Evolutionary conservation across 2,329 filamentous ascomycete species (phyloP), one percentile per base, ranked within the genome.

Genomic region (Ophiocordyceps camponoti-saundersi): DNA sequence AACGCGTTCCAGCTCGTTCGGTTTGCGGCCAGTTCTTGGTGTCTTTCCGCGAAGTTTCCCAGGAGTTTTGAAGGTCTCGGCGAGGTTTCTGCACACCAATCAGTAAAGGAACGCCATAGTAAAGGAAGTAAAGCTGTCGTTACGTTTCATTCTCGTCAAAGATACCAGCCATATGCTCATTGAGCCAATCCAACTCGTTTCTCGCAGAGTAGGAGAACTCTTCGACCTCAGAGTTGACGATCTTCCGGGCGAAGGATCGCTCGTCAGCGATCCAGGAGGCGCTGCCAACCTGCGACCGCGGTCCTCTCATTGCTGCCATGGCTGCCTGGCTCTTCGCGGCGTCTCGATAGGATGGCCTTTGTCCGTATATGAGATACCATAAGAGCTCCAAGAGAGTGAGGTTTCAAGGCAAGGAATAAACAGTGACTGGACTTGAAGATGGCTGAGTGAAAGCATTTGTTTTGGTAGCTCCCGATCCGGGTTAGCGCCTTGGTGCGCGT

Each of bases 101-200:
- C 42, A 57, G 53, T 42, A 44, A 26, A 15, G 8, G 23, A 10
- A 26, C 42, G 6, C 5, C n/a, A 6, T 12, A 18, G 6, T 44
- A 8, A n/a, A 5, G 22, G 22, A 10, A 18, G 16, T 10, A 16
- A 36, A 18, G 26, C 15, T 46, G 60, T 58, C 23, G 15, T 42
- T 77, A 95, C 92, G 88, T 77, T 65, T 89, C 79, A 59, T 88
- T 84, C 56, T 82, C 80, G 57, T 80, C 82, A 61, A 96, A 94
- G 58, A 98, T 86, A 52, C 94, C 87, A 45, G 79, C 79, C 90
- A 98, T 95, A 63, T 98, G 92, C 67, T 96, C 92, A 59, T 98
- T 96, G 56, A 98, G 71, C 92, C 92, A 98, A 61, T 96, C 89
- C 58, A 96, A 70, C 63, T 98, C 92, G 65, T 96, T 94, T 49